phyloP scores from a whole-genome alignment of 2,329 filamentous ascomycete genomes.

The Akanthomyces uredinophilus region DNA sequence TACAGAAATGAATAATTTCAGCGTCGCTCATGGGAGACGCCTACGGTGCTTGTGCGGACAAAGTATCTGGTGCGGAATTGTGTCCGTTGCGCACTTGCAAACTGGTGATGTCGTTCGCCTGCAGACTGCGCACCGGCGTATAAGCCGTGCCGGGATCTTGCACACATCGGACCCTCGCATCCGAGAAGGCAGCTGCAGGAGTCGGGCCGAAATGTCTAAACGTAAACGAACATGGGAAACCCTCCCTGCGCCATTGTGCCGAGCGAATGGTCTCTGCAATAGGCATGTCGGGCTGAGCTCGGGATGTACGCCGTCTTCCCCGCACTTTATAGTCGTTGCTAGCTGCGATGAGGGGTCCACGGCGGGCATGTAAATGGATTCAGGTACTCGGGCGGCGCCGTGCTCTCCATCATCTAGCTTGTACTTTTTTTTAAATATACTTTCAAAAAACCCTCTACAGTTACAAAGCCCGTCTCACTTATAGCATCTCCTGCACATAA shows the following conservation, averaged over 20 bases:
- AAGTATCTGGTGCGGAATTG: not conserved
- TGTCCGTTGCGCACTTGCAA: not conserved
- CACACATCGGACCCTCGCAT: no score
- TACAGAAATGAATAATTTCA: no score
- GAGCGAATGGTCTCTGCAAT: no score
- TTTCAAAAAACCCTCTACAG: no score
- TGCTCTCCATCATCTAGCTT: not conserved
- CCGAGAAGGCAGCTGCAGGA: not conserved
- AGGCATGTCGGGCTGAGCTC: constrained; percentile 7
- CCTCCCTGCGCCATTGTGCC: not conserved
- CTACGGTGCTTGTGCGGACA: not conserved
- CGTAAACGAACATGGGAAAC: not conserved
- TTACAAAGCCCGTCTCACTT: not conserved
- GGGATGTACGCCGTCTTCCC: constrained; percentile 10
- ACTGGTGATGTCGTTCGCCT: not conserved
- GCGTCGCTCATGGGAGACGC: not conserved
- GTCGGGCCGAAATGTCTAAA: not conserved
- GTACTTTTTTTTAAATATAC: not conserved
- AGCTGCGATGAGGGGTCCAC: constrained; percentile 4
- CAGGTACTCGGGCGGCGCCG: constrained; percentile 1
- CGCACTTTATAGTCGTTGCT: not conserved
- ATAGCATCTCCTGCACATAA: not conserved
- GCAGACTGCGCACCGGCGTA: not conserved
- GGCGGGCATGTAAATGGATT: not conserved
- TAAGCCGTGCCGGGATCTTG: not conserved